A percentile compares a stretch with the other conserved stretches of the same genome.
These are phyloP conservation scores for Saraca asoca DNA, from an alignment of 331 rosid species.

Conservation along the genomic window DNA sequence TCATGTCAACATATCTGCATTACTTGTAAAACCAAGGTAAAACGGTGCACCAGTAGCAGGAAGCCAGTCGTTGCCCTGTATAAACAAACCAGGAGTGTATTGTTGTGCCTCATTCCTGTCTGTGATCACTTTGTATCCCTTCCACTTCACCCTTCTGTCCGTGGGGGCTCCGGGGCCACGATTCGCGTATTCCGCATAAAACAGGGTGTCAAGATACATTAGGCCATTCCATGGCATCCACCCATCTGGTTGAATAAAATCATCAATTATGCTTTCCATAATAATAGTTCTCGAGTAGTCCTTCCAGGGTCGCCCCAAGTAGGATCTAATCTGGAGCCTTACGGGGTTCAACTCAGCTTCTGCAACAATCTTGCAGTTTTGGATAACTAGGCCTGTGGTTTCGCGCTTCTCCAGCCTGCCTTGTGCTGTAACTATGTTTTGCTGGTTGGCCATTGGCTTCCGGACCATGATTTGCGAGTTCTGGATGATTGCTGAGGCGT, in stretches of 20 bases:
- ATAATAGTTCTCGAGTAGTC: constrained; percentile 43
- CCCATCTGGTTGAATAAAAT: constrained; percentile 52
- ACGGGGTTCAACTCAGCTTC: constrained; percentile 34
- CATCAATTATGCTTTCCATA: constrained; percentile 51
- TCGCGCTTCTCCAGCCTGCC: constrained; percentile 35
- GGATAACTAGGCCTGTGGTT: constrained; percentile 49
- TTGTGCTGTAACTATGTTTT: constrained; percentile 48
- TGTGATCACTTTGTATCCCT: constrained; percentile 41
- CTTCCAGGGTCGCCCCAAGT: constrained; percentile 59
- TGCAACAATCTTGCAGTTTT: constrained; percentile 53
- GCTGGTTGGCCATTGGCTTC: constrained; percentile 42
- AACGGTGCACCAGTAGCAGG: constrained; percentile 30
- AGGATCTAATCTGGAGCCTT: constrained; percentile 36
- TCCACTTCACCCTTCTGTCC: constrained; percentile 45
- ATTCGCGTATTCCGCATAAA: constrained; percentile 47
- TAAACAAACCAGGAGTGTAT: constrained; percentile 35
- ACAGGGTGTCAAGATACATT: constrained; percentile 41
- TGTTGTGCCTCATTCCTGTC: constrained; percentile 42
- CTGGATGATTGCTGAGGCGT: constrained; percentile 45
- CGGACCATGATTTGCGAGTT: constrained; percentile 40
- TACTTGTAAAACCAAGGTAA: constrained; percentile 26
- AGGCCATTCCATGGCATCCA: constrained; percentile 44
- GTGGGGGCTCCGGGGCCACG: constrained; percentile 46
- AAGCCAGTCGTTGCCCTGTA: constrained; percentile 42
- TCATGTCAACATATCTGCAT: background rate